These are phyloP conservation scores for Porodaedalea pini DNA, from an alignment of 1,284 basidiomycete species.

Conservation along the genomic window DNA sequence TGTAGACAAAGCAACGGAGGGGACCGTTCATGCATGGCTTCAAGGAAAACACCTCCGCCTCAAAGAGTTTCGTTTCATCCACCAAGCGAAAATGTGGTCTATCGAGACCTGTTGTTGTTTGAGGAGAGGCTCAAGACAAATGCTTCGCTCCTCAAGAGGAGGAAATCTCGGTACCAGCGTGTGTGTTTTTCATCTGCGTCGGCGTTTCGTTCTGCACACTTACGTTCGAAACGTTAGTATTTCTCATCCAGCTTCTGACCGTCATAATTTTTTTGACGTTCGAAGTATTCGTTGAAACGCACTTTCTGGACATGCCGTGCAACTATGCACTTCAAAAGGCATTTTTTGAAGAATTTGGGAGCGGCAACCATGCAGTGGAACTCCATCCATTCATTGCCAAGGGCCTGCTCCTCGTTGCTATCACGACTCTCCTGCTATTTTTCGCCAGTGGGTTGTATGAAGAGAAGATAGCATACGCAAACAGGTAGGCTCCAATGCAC, in stretches of 20 bases:
- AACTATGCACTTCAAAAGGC: conserved; percentile 45
- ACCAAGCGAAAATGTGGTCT: conserved; percentile 69
- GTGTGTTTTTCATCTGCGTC: conserved; percentile 33
- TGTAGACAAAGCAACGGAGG: neutral
- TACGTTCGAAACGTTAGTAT: conserved; percentile 47
- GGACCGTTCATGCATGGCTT: conserved; percentile 28
- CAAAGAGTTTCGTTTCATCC: conserved; percentile 55
- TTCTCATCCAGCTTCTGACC: conserved; percentile 66
- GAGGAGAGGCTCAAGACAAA: conserved; percentile 96
- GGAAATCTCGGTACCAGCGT: conserved; percentile 89
- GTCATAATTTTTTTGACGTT: conserved; percentile 70
- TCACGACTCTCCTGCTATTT: conserved; percentile 90
- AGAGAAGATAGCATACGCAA: conserved; percentile 95
- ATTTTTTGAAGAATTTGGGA: conserved; percentile 48
- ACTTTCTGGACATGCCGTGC: conserved; percentile 63
- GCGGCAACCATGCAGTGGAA: conserved; percentile 38
- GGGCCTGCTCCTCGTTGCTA: conserved; percentile 77
- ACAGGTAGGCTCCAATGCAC: conserved; percentile 62
- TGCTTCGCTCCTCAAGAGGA: conserved; percentile 73
- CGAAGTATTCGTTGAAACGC: conserved; percentile 69
- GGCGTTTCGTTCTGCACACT: neutral
- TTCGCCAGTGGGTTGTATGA: conserved; percentile 96
- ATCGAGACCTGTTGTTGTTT: conserved; percentile 87
- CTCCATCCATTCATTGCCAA: conserved; percentile 70
- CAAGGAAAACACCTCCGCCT: conserved; percentile 38